phyloP scores from a whole-genome alignment of 345 rosid species.

The Syzygium aromaticum region DNA sequence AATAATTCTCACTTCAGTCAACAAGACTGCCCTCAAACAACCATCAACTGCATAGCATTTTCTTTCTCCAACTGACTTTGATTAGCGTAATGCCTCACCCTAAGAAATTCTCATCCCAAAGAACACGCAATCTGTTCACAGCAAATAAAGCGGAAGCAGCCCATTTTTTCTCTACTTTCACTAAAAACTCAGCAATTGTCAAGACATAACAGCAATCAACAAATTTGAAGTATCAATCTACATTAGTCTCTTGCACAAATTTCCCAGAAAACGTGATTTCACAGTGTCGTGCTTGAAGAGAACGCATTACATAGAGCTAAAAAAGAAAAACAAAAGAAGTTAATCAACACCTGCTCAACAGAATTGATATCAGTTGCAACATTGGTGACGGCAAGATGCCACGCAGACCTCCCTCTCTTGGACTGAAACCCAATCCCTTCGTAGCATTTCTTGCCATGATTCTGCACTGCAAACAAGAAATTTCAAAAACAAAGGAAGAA shows the following conservation, averaged over 20 bases:
- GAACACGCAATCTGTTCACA: no score
- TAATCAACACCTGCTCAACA: slow-evolving; percentile 44
- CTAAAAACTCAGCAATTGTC: background rate
- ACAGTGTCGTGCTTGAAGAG: background rate
- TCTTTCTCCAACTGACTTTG: background rate
- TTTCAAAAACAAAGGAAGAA: background rate
- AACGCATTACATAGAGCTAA: background rate
- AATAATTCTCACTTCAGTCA: background rate
- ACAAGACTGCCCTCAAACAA: background rate
- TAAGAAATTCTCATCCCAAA: background rate
- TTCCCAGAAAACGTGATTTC: background rate
- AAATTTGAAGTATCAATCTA: background rate
- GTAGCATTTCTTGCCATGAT: slow-evolving; percentile 27
- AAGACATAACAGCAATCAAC: background rate
- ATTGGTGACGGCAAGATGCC: slow-evolving; percentile 47
- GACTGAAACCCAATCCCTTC: slow-evolving; percentile 40
- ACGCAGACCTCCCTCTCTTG: slow-evolving; percentile 45
- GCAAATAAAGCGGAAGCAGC: background rate
- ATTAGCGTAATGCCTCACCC: background rate
- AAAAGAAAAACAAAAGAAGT: background rate
- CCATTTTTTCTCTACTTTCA: background rate
- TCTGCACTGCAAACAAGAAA: slow-evolving; percentile 29
- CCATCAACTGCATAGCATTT: background rate
- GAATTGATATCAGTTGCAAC: slow-evolving; percentile 75
- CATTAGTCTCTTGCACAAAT: background rate